Evolutionary conservation across 2,329 filamentous ascomycete genomes (phyloP).

Genomic region (Diaporthe sp.): DNA sequence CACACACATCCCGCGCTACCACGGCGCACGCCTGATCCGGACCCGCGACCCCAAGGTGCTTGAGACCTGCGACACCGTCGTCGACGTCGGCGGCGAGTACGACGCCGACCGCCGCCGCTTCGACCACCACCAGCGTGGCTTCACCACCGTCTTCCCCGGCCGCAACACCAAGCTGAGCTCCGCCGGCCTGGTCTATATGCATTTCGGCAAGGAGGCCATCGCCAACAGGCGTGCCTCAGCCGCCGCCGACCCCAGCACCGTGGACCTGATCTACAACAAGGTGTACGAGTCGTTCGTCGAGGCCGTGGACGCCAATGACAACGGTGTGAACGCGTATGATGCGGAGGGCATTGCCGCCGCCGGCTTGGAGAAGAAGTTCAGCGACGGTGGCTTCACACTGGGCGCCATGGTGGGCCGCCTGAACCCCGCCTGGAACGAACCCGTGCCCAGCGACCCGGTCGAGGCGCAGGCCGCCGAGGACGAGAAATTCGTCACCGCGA

Average conservation of each 20-base stretch:
- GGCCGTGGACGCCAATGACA: constrained; percentile 97
- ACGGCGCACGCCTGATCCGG: constrained; percentile 80
- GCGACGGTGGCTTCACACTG: constrained; percentile 85
- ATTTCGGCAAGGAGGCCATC: constrained; percentile 91
- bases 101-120: constrained; percentile 82
- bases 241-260: constrained; percentile 71
- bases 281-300: constrained; percentile 95
- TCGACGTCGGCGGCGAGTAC: constrained; percentile 98
- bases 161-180: constrained; percentile 91
- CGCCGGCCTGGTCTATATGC: constrained; percentile 94
- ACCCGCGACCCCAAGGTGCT: constrained; percentile 88
- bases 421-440: constrained; percentile 87
- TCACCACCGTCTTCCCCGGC: constrained; percentile 86
- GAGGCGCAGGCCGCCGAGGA: constrained; percentile 83
- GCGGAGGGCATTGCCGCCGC: constrained; percentile 76
- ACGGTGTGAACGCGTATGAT: constrained; percentile 90
- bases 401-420: constrained; percentile 85
- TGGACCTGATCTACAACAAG: constrained; percentile 85
- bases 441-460: constrained; percentile 63
- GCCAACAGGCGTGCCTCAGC: constrained; percentile 70
- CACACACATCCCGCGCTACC: constrained; percentile 82
- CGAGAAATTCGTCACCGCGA: constrained; percentile 82
- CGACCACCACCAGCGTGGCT: constrained; percentile 97
- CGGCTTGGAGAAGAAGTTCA: constrained; percentile 85
- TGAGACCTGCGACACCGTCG: constrained; percentile 89